These are phyloP conservation scores for Fusarium sp. DNA, from an alignment of 2,329 filamentous ascomycete species.

Conservation along the genomic window DNA sequence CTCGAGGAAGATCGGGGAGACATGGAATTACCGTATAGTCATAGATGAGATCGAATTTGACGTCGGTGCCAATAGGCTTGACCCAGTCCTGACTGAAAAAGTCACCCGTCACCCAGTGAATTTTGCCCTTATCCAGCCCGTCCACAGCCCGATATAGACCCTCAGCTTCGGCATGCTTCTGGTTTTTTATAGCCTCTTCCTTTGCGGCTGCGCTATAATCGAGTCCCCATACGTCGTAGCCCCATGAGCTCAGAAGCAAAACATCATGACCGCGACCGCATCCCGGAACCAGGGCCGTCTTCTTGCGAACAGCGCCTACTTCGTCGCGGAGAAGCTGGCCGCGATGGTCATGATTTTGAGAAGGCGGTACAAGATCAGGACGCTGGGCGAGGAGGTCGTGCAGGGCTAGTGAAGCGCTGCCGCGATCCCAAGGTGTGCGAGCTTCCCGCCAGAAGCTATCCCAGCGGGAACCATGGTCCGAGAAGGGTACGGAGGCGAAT, in stretches of 20 bases:
- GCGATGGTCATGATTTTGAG: slow-evolving; percentile 49
- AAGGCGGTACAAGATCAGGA: slow-evolving; percentile 56
- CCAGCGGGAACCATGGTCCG: slow-evolving; percentile 57
- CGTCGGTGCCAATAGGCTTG: slow-evolving; percentile 53
- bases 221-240: slow-evolving; percentile 82
- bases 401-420: slow-evolving; percentile 65
- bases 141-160: slow-evolving; percentile 57
- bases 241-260: slow-evolving; percentile 77
- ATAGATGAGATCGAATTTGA: slow-evolving; percentile 74
- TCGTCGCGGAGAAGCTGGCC: slow-evolving; percentile 44
- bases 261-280: slow-evolving; percentile 89
- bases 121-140: slow-evolving; percentile 59
- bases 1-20: slow-evolving; percentile 1
- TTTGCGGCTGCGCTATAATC: slow-evolving; percentile 69
- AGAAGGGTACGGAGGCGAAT: slow-evolving; percentile 50
- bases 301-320: slow-evolving; percentile 40
- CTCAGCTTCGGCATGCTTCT: slow-evolving; percentile 53
- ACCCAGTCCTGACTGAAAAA: slow-evolving; percentile 75
- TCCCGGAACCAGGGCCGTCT: slow-evolving; percentile 77
- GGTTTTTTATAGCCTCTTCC: slow-evolving; percentile 59
- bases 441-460: slow-evolving; percentile 60
- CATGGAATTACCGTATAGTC: slow-evolving; percentile 67
- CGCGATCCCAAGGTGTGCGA: slow-evolving; percentile 68
- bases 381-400: slow-evolving; percentile 62
- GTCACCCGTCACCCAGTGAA: slow-evolving; percentile 71